Percentiles rank a stretch among this genome's conserved stretches.
phyloP scores from a whole-genome alignment of 805 yeast species.

The Ogataea pignaliae region DNA sequence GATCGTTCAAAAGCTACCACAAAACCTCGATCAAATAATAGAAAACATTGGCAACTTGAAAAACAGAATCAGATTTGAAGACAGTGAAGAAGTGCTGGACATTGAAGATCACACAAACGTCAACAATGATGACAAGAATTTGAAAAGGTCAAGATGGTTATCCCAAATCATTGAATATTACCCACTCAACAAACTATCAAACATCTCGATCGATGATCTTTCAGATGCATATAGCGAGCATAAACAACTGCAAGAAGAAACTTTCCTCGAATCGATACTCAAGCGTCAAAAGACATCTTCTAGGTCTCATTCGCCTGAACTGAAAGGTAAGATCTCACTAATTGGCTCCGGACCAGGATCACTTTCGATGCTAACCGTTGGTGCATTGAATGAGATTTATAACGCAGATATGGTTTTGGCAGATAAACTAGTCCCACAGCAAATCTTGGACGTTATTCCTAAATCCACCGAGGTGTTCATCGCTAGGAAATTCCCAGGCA shows the following conservation, averaged over 20 bases:
- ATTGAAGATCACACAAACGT: slow-evolving; percentile 32
- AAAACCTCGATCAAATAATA: slow-evolving; percentile 66
- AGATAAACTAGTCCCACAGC: slow-evolving; percentile 89
- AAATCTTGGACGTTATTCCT: slow-evolving; percentile 81
- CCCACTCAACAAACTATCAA: slow-evolving; percentile 64
- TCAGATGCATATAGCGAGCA: slow-evolving; percentile 24
- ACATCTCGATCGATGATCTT: slow-evolving; percentile 56
- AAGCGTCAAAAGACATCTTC: neutral
- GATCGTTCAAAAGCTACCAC: slow-evolving; percentile 58
- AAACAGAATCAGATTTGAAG: slow-evolving; percentile 48
- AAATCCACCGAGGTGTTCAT: slow-evolving; percentile 68
- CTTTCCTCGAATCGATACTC: neutral
- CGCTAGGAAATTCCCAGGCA: slow-evolving; percentile 94
- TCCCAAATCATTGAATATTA: slow-evolving; percentile 88
- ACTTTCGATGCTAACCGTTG: slow-evolving; percentile 72
- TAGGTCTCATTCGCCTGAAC: neutral
- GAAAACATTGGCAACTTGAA: slow-evolving; percentile 66
- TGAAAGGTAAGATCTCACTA: slow-evolving; percentile 61
- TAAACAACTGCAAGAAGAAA: neutral
- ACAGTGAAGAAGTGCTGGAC: slow-evolving; percentile 32
- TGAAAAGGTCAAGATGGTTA: slow-evolving; percentile 74
- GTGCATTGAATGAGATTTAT: slow-evolving; percentile 76
- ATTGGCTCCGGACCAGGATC: slow-evolving; percentile 97
- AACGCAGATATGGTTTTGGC: slow-evolving; percentile 83
- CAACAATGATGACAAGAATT: slow-evolving; percentile 46